These are phyloP conservation scores for Candida labiduridarum DNA, from an alignment of 1,139 yeast species.

Conservation along the genomic window DNA sequence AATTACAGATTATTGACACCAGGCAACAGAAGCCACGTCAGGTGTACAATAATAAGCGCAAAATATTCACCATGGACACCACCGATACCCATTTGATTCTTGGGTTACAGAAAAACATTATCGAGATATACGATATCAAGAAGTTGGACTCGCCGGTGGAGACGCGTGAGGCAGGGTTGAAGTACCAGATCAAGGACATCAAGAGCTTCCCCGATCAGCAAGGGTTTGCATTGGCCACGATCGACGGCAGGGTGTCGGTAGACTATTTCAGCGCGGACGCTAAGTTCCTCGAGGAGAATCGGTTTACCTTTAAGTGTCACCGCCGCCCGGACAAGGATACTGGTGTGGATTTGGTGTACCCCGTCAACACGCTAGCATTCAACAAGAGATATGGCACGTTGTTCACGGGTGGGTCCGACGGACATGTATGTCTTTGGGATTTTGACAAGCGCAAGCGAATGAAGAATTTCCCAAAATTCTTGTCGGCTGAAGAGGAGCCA, in stretches of 20 bases:
- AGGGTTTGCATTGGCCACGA: conserved; percentile 79
- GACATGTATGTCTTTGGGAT: conserved; percentile 79
- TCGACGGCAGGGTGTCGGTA: conserved; percentile 86
- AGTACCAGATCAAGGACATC: conserved; percentile 68
- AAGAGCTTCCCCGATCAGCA: conserved; percentile 55
- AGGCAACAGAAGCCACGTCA: conserved; percentile 21
- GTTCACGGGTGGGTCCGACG: conserved; percentile 82
- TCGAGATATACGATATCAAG: conserved; percentile 62
- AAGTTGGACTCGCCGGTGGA: conserved; percentile 48
- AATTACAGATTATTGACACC: conserved; percentile 40
- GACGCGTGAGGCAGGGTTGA: conserved; percentile 68
- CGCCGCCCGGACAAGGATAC: conserved; percentile 43
- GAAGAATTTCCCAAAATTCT: conserved; percentile 56
- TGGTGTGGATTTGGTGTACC: conserved; percentile 63
- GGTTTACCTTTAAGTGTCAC: conserved; percentile 88
- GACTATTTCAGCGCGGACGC: conserved; percentile 65
- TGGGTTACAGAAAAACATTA: conserved; percentile 55
- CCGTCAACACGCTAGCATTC: conserved; percentile 71
- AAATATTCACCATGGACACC: conserved; percentile 68
- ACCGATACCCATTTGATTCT: conserved; percentile 51
- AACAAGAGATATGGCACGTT: conserved; percentile 50
- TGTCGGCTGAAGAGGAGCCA: conserved; percentile 17
- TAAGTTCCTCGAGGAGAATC: conserved; percentile 42
- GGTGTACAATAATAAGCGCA: conserved; percentile 28
- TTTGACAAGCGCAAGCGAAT: conserved; percentile 60